Base-by-base conservation (phyloP, 768 basidiomycete species). In the Hypholoma sublateritium region DNA sequence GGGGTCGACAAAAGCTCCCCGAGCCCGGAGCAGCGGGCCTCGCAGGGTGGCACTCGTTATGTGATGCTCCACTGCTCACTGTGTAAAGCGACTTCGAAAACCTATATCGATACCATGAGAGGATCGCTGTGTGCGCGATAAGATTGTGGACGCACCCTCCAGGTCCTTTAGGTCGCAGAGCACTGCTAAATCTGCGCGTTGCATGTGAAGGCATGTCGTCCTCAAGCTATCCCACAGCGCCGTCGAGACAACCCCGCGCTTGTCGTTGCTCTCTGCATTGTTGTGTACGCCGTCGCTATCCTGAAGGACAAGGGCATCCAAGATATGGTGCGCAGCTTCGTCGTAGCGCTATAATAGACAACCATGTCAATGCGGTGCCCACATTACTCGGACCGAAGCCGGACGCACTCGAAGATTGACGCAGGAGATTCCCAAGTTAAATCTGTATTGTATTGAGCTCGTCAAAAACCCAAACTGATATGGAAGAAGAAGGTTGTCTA, bases 381-480 rank as follows among this genome's bases (percentile, higher is more conserved):
- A 59, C 36, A 45, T 57, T 41, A 5, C 41, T 48, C 55, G n/a
- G 35, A 45, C 34, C 43, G 28, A 58, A 54, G 43, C 50, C 47
- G 51, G 45, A 75, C 80, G 56, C 68, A 94, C 92, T 52, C 83
- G 80, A 55, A 98, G 80, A 69, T 93, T 95, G 66, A 93, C 91
- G 67, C 87, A 92, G 1, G 93, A 92, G 59, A 97, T 97, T 19
- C 94, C 95, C 14, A 97, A 78, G 71, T 98, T 97, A 71, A 93
- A 97, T 64, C 94, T 95, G 37, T 53, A 59, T 34, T 57, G 37
- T 53, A 36, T 41, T 47, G 39, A 21, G 50, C 39, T 50, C 41
- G 36, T 55, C 35, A 53, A 50, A 5, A 37, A 45, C 43, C 25
- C 21, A 34, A 37, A 56, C 37, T 53, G 25, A 37, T 36, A n/a